These are phyloP conservation scores for Anisogramma anomala DNA, from an alignment of 2,329 filamentous ascomycete species.

Conservation along the genomic window DNA sequence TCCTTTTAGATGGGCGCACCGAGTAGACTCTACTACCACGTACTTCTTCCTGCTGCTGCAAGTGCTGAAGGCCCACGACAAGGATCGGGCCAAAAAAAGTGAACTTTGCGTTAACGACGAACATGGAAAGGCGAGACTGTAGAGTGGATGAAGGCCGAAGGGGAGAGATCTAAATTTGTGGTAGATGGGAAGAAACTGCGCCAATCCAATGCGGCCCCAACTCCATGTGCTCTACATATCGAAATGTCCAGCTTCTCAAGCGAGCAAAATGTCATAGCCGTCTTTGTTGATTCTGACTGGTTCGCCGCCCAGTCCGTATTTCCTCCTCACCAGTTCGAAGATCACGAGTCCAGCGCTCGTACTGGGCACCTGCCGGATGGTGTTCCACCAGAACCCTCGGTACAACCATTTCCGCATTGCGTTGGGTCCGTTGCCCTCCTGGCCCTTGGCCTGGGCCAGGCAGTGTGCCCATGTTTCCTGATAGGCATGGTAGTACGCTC, in stretches of 20 bases:
- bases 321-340: conserved; percentile 63
- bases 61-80: conserved; percentile 24
- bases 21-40: too few species aligned
- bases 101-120: conserved; percentile 1
- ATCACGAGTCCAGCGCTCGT: conserved; percentile 68
- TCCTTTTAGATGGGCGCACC: too few species aligned
- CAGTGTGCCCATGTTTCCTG: conserved; percentile 55
- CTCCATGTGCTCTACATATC: conserved; percentile 3
- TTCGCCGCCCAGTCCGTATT: conserved; percentile 54
- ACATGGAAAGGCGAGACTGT: not conserved
- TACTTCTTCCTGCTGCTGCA: conserved; percentile 44
- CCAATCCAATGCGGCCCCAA: not conserved
- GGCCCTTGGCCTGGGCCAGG: conserved; percentile 39
- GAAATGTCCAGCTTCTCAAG: conserved; percentile 17
- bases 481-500: conserved; percentile 61
- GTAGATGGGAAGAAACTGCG: not conserved
- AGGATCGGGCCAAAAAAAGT: not conserved
- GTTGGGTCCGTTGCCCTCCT: conserved; percentile 31
- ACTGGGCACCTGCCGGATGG: conserved; percentile 62
- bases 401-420: conserved; percentile 51
- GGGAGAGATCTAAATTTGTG: not conserved
- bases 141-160: not conserved
- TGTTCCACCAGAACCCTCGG: conserved; percentile 59
- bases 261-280: conserved; percentile 59
- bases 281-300: conserved; percentile 55